Conservation (phyloP, 805 yeast species). For the Metschnikowia corniflorae region DNA sequence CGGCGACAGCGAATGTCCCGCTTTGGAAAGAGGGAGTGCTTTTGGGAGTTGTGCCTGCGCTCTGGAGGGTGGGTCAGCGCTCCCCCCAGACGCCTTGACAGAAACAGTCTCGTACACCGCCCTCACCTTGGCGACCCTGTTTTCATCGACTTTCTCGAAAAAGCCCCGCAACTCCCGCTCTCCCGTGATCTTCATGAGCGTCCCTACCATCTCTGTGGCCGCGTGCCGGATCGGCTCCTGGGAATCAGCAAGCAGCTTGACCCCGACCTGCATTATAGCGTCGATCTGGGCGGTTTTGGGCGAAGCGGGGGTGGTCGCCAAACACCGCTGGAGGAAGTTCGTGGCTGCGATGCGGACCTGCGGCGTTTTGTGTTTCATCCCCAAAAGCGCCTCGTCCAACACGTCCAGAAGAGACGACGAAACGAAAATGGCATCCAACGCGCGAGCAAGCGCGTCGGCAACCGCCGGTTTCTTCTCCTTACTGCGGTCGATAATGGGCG, state of each 20-base stretch:
- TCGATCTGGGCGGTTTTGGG: slow-evolving; percentile 58
- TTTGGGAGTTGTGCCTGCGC: slow-evolving; percentile 3
- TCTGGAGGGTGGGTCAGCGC: slow-evolving; percentile 15
- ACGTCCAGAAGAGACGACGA: slow-evolving; percentile 51
- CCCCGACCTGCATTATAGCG: slow-evolving; percentile 49
- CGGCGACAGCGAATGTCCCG: slow-evolving; percentile 1
- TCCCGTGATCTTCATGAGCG: slow-evolving; percentile 79
- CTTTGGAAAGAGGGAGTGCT: not conserved
- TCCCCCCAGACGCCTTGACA: slow-evolving; percentile 35
- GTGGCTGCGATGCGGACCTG: slow-evolving; percentile 73
- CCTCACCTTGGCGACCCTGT: slow-evolving; percentile 62
- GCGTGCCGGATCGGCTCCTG: slow-evolving; percentile 79
- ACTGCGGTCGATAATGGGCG: slow-evolving; percentile 71
- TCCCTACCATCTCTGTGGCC: slow-evolving; percentile 75
- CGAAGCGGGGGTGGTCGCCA: slow-evolving; percentile 44
- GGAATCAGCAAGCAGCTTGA: slow-evolving; percentile 73
- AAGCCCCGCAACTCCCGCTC: slow-evolving; percentile 58
- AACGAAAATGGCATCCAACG: slow-evolving; percentile 61
- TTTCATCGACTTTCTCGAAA: slow-evolving; percentile 71
- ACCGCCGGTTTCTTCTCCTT: slow-evolving; percentile 85
- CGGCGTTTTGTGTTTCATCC: slow-evolving; percentile 76
- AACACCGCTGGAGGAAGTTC: slow-evolving; percentile 59
- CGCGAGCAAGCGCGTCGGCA: slow-evolving; percentile 61
- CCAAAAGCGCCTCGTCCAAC: slow-evolving; percentile 55
- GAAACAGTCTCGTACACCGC: slow-evolving; percentile 54